phyloP scores from a whole-genome alignment of 768 basidiomycete species.

The Macrocybe gigantea region DNA sequence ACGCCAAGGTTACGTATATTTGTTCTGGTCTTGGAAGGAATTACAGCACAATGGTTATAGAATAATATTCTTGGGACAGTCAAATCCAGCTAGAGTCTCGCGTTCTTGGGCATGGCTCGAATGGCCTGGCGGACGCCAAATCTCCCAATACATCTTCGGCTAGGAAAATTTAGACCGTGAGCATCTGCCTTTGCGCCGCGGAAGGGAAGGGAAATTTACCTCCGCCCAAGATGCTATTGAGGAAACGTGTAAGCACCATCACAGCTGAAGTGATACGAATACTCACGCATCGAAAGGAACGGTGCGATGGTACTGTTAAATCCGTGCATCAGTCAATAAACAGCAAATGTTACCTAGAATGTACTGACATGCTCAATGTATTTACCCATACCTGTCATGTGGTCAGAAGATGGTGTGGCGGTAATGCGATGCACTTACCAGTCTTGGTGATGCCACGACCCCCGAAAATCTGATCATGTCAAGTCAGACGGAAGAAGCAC shows the following conservation, averaged over 20 bases:
- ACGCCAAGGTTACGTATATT: too few relatives aligned
- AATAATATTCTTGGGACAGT: conserved; percentile 1
- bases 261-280: background rate
- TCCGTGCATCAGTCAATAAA: conserved; percentile 14
- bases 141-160: conserved; percentile 80
- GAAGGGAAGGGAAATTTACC: conserved; percentile 19
- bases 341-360: background rate
- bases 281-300: conserved; percentile 58
- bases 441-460: conserved; percentile 83
- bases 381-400: conserved; percentile 46
- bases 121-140: conserved; percentile 77
- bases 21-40: too few relatives aligned
- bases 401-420: conserved; percentile 2
- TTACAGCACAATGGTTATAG: too few relatives aligned
- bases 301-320: conserved; percentile 53
- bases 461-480: conserved; percentile 58
- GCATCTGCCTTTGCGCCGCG: conserved; percentile 1
- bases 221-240: conserved; percentile 60
- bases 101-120: conserved; percentile 67
- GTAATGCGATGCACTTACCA: conserved; percentile 35
- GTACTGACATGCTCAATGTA: conserved; percentile 58
- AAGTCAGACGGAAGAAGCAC: background rate
- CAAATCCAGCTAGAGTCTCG: conserved; percentile 38
- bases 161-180: conserved; percentile 9
- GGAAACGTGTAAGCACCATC: background rate